Conservation (phyloP, 2,329 filamentous ascomycete genomes). For the Penicillium psychrosexuale region DNA sequence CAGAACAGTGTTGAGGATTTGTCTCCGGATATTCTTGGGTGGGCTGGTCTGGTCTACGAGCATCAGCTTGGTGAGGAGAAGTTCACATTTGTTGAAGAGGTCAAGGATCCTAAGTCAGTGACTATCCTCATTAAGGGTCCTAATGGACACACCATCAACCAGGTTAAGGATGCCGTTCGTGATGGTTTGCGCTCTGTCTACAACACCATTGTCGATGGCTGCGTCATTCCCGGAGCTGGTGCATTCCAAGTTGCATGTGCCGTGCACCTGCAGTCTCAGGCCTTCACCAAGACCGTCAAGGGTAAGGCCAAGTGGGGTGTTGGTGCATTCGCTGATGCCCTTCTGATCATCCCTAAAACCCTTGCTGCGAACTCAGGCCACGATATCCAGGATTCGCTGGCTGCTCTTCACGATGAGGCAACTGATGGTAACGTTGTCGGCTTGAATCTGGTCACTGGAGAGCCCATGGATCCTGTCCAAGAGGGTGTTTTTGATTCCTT, state of each 20-base stretch:
- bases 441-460: conserved; percentile 78
- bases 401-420: conserved; percentile 80
- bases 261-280: conserved; percentile 78
- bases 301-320: conserved; percentile 98
- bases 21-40: conserved; percentile 81
- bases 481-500: conserved; percentile 95
- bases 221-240: conserved; percentile 89
- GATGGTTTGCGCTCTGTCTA: conserved; percentile 95
- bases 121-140: conserved; percentile 97
- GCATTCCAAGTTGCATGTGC: conserved; percentile 95
- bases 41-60: conserved; percentile 95
- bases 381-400: conserved; percentile 92
- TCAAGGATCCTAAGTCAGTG: conserved; percentile 97
- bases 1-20: conserved; percentile 98
- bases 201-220: conserved; percentile 99
- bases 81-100: conserved; percentile 97
- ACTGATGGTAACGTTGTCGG: conserved; percentile 81
- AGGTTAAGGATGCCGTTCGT: conserved; percentile 93
- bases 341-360: conserved; percentile 95
- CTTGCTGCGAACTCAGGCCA: conserved; percentile 93
- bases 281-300: conserved; percentile 86
- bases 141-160: conserved; percentile 92
- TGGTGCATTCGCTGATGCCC: conserved; percentile 87
- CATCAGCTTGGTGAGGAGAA: conserved; percentile 98
- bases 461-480: conserved; percentile 91